Conservation (phyloP, 2,329 filamentous ascomycete genomes). For the Ophiostoma pallidulum region DNA sequence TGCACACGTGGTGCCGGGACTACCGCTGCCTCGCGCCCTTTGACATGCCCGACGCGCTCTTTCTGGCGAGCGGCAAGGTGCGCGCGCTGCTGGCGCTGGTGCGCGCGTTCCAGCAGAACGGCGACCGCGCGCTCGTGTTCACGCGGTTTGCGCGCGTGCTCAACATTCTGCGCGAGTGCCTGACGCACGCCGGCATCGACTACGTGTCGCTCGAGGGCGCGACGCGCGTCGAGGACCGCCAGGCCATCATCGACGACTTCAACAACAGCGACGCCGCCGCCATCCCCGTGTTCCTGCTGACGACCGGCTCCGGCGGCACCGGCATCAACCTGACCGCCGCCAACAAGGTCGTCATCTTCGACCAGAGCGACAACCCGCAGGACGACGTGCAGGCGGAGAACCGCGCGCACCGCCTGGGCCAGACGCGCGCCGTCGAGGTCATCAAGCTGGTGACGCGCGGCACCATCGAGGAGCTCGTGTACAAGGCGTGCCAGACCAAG, state of each 20-base stretch:
- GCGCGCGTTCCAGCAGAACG: constrained; percentile 61
- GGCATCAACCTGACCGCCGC: constrained; percentile 93
- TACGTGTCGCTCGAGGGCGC: constrained; percentile 82
- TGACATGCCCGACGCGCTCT: constrained; percentile 43
- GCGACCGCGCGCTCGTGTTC: constrained; percentile 83
- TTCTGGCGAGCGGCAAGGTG: constrained; percentile 72
- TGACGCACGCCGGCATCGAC: constrained; percentile 61
- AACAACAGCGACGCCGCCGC: constrained; percentile 54
- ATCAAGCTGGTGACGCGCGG: constrained; percentile 69
- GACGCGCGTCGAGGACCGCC: constrained; percentile 73
- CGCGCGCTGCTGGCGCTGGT: constrained; percentile 68
- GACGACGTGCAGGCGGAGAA: constrained; percentile 99
- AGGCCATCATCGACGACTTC: constrained; percentile 82
- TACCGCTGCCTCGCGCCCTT: constrained; percentile 45
- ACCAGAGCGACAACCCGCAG: constrained; percentile 94
- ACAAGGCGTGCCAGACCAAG: constrained; percentile 85
- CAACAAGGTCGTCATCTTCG: constrained; percentile 97
- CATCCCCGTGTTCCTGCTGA: constrained; percentile 87
- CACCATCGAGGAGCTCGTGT: constrained; percentile 90
- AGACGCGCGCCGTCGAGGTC: constrained; percentile 83
- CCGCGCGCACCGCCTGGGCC: constrained; percentile 86
- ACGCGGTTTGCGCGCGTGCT: constrained; percentile 88
- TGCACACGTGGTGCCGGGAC: constrained; percentile 56
- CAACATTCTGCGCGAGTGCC: constrained; percentile 76
- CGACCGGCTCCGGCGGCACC: constrained; percentile 89